Conservation (phyloP, 768 basidiomycete species). For the Collybia nuda region DNA sequence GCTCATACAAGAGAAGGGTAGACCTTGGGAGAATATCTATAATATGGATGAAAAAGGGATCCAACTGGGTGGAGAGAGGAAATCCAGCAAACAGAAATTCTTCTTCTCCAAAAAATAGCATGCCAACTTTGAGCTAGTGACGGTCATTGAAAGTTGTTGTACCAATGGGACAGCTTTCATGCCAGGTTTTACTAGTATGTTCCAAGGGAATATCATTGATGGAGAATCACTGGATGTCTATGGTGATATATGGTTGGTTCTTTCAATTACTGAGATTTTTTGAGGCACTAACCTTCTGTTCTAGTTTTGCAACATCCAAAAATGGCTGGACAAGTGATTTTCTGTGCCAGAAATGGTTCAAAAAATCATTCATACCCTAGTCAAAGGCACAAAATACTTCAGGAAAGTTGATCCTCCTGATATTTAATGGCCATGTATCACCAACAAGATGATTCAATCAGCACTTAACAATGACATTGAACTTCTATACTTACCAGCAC, state of each 20-base stretch:
- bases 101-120: too few relatives aligned
- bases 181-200: conserved; percentile 5
- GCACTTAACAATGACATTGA: conserved; percentile 20
- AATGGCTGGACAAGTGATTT: conserved; percentile 41
- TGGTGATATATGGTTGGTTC: not conserved
- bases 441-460: conserved; percentile 17
- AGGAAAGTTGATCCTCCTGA: conserved; percentile 32
- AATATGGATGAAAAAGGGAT: conserved; percentile 3
- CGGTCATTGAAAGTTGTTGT: not conserved
- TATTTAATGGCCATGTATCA: conserved; percentile 39
- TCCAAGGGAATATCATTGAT: not conserved
- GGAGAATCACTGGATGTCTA: not conserved
- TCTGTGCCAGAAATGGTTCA: conserved; percentile 34
- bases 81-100: not conserved
- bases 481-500: conserved; percentile 30
- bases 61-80: not conserved
- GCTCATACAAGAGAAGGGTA: not conserved
- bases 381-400: conserved; percentile 21
- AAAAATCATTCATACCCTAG: conserved; percentile 32
- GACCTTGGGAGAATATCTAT: not conserved
- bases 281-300: not conserved
- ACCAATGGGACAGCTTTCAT: not conserved
- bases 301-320: conserved; percentile 27
- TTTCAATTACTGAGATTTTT: too few relatives aligned
- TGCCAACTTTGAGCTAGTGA: not conserved